phyloP scores from a whole-genome alignment of 768 basidiomycete genomes.

The Inosperma sp. region DNA sequence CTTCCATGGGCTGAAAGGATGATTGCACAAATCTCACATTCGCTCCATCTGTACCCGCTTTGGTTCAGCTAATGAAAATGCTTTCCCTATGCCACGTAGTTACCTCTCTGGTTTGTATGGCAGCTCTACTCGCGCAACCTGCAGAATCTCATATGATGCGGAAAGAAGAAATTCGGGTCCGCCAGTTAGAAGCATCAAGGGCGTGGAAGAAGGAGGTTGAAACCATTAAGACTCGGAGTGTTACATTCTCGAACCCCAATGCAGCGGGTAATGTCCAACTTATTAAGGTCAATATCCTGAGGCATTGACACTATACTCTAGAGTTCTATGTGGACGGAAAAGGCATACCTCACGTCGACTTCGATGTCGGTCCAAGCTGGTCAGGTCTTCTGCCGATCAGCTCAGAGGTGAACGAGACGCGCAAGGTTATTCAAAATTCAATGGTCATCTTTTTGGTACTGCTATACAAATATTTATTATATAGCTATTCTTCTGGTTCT shows the following conservation, averaged over 20 bases:
- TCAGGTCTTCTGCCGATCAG: constrained; percentile 72
- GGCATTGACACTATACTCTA: constrained; percentile 18
- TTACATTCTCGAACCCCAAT: constrained; percentile 9
- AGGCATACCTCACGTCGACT: constrained; percentile 62
- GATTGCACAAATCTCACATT: too few species aligned
- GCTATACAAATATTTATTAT: background rate
- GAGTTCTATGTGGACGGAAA: constrained; percentile 70
- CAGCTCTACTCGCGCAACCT: too few species aligned
- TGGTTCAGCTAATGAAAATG: too few species aligned
- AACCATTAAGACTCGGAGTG: too few species aligned
- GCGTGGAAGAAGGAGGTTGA: too few species aligned
- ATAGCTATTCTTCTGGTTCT: constrained; percentile 82
- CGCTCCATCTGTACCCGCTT: too few species aligned
- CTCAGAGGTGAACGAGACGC: constrained; percentile 51
- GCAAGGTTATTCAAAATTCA: constrained; percentile 49
- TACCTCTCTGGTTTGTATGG: too few species aligned
- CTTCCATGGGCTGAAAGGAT: too few species aligned
- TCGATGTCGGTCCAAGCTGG: constrained; percentile 74
- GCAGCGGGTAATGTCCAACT: background rate
- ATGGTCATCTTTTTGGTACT: background rate
- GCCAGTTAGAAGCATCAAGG: constrained; percentile 46
- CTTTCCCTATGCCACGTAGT: too few species aligned
- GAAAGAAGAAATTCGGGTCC: constrained; percentile 41
- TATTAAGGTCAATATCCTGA: background rate
- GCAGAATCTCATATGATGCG: too few species aligned